Evolutionary conservation across 768 basidiomycete species (phyloP).

Genomic region (Kwoniella dendrophila): DNA sequence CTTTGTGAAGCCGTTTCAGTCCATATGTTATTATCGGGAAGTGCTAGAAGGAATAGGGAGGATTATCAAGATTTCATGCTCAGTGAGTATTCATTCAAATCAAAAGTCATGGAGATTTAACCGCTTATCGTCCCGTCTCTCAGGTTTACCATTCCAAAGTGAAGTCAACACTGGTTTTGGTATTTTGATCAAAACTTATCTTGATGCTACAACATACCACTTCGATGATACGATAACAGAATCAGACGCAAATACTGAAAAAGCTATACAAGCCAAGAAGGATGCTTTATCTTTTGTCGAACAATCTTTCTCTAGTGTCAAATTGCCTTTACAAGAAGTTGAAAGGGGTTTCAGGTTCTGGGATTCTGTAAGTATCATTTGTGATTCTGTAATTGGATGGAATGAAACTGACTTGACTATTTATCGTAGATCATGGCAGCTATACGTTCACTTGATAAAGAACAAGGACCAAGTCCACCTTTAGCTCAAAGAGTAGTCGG

Average conservation of each 20-base stretch:
- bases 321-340: slow-evolving; percentile 80
- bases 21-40: slow-evolving; percentile 88
- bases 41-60: slow-evolving; percentile 82
- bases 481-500: slow-evolving; percentile 69
- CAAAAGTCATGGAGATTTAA: background rate
- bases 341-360: slow-evolving; percentile 98
- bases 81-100: slow-evolving; percentile 56
- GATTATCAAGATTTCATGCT: slow-evolving; percentile 90
- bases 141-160: slow-evolving; percentile 79
- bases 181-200: slow-evolving; percentile 92
- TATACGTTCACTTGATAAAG: slow-evolving; percentile 77
- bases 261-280: slow-evolving; percentile 77
- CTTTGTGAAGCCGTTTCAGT: slow-evolving; percentile 86
- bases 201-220: slow-evolving; percentile 81
- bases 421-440: slow-evolving; percentile 63
- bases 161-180: slow-evolving; percentile 99
- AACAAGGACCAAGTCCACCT: slow-evolving; percentile 56
- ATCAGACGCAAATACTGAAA: slow-evolving; percentile 66
- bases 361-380: slow-evolving; percentile 76
- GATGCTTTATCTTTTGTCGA: slow-evolving; percentile 90
- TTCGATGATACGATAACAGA: slow-evolving; percentile 73
- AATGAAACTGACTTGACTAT: slow-evolving; percentile 7
- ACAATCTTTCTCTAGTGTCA: slow-evolving; percentile 87
- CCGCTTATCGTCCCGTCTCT: background rate
- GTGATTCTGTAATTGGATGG: slow-evolving; percentile 11